Conservation (phyloP, 177 flowering plant genomes). For the Vitis hybrid region DNA sequence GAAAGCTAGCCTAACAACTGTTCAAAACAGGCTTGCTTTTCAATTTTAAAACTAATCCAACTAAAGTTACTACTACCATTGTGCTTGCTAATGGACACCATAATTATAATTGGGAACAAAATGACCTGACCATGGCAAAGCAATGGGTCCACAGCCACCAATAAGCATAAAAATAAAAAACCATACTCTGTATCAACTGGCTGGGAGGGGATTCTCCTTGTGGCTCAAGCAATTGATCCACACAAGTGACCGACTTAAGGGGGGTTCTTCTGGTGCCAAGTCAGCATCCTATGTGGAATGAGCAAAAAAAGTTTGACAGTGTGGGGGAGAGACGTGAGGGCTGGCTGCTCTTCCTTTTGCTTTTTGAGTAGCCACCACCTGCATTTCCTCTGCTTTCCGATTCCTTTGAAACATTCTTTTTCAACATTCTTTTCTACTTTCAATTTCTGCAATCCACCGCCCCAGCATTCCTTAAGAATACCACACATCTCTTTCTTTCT, state of each 20-base stretch:
- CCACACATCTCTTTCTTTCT: neutral
- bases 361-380: conserved; percentile 27
- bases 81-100: conserved; percentile 20
- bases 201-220: neutral
- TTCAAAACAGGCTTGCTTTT: neutral
- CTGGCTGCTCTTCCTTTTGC: conserved; percentile 18
- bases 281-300: conserved; percentile 30
- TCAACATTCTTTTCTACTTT: conserved; percentile 10
- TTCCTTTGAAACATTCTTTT: conserved; percentile 18
- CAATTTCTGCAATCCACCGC: conserved; percentile 10
- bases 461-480: conserved; percentile 14
- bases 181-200: neutral
- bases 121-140: neutral
- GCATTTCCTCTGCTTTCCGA: conserved; percentile 26
- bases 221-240: neutral
- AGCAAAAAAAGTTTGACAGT: conserved; percentile 4
- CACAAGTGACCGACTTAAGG: neutral
- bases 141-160: conserved; percentile 16
- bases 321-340: conserved; percentile 18
- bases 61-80: conserved; percentile 5
- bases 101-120: conserved; percentile 18
- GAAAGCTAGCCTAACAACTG: neutral
- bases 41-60: neutral
- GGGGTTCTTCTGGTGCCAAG: conserved; percentile 19
- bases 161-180: conserved; percentile 2